These are phyloP conservation scores for Cladorrhinum sp. DNA, from an alignment of 2,329 filamentous ascomycete species.

Conservation along the genomic window DNA sequence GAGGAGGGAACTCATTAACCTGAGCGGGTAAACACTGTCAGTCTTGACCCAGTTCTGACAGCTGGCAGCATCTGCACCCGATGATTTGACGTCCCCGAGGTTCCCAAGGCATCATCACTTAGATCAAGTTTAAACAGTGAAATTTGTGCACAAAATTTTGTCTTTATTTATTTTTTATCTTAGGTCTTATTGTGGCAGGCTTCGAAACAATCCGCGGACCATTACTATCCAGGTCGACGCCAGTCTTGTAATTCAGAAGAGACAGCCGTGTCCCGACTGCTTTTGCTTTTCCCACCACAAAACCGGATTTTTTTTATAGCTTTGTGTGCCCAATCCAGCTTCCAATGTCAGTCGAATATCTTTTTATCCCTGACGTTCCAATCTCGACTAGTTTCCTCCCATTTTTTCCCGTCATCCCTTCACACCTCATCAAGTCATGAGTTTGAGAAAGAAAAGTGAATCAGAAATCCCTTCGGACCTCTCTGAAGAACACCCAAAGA, in stretches of 20 bases:
- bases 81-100: too few species aligned
- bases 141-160: slow-evolving; percentile 1
- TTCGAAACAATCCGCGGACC: slow-evolving; percentile 1
- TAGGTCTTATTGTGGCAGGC: not conserved
- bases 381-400: slow-evolving; percentile 14
- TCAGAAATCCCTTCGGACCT: slow-evolving; percentile 7
- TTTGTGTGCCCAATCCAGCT: not conserved
- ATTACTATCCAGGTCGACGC: not conserved
- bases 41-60: too few species aligned
- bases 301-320: not conserved
- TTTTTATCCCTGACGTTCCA: slow-evolving; percentile 16
- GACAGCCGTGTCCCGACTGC: not conserved
- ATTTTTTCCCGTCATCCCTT: slow-evolving; percentile 10
- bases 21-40: too few species aligned
- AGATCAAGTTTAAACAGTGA: too few species aligned
- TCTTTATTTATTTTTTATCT: slow-evolving; percentile 8
- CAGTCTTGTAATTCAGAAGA: not conserved
- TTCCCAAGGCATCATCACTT: too few species aligned
- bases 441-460: slow-evolving; percentile 14
- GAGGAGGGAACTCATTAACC: too few species aligned
- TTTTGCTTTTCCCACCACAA: not conserved
- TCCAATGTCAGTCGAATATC: slow-evolving; percentile 1
- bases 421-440: slow-evolving; percentile 28
- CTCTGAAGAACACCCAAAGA: slow-evolving; percentile 1
- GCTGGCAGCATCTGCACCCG: too few species aligned